Percentiles rank a stretch among this genome's conserved stretches.
phyloP scores from a whole-genome alignment of 495 filamentous ascomycete genomes.

The Copromyces sp. region DNA sequence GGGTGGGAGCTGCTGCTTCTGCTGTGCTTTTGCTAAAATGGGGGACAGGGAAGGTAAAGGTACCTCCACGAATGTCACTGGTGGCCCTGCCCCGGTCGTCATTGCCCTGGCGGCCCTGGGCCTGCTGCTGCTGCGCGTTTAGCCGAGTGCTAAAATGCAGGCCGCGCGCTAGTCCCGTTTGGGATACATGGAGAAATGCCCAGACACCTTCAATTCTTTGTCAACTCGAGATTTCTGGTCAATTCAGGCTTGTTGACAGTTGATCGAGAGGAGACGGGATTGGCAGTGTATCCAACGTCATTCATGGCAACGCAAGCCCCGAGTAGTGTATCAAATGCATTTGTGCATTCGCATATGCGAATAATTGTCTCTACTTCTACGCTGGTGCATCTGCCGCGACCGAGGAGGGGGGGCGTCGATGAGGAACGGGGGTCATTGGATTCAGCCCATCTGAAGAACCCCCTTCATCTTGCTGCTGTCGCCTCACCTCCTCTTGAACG shows the following conservation, averaged over 20 bases:
- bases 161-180: constrained; percentile 14
- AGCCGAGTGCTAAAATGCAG: constrained; percentile 25
- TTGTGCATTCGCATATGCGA: background rate
- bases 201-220: too few relatives aligned
- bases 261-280: background rate
- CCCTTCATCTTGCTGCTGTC: background rate
- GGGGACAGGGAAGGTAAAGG: background rate
- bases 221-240: too few relatives aligned
- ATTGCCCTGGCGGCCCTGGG: background rate
- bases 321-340: background rate
- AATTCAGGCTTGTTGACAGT: background rate
- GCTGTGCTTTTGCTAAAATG: background rate
- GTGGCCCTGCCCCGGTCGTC: background rate
- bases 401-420: background rate
- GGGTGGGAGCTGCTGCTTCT: background rate
- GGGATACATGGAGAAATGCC: background rate
- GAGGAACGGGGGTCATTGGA: background rate
- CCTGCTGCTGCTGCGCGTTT: constrained; percentile 20
- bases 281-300: background rate
- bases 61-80: background rate
- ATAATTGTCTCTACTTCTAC: background rate
- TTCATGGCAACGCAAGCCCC: background rate
- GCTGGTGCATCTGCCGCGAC: background rate
- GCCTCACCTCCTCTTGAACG: background rate
- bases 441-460: background rate